Evolutionary conservation across 1,284 basidiomycete species (phyloP).

Genomic region (Cystobasidiaceae sp.): DNA sequence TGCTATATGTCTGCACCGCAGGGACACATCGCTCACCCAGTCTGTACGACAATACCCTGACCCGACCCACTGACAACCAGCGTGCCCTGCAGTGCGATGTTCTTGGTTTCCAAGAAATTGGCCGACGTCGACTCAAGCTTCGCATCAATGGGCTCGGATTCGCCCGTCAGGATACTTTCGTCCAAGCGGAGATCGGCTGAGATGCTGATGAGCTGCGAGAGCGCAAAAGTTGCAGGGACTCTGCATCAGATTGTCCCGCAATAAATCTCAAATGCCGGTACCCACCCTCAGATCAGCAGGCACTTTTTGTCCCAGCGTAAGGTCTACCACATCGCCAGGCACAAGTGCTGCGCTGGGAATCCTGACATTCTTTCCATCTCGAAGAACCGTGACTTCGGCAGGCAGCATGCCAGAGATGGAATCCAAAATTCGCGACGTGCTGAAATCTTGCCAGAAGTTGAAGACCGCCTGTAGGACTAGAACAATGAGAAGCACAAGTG

Average conservation of each 20-base stretch:
- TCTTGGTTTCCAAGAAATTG: slow-evolving; percentile 58
- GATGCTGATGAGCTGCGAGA: slow-evolving; percentile 48
- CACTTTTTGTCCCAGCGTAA: slow-evolving; percentile 49
- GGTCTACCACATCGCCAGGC: slow-evolving; percentile 47
- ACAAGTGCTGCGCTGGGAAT: slow-evolving; percentile 47
- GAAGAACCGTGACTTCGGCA: slow-evolving; percentile 47
- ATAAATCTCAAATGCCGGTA: too few species aligned
- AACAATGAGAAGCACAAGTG: slow-evolving; percentile 51
- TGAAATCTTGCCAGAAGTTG: slow-evolving; percentile 53
- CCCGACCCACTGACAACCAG: slow-evolving; percentile 59
- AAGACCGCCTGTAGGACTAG: slow-evolving; percentile 51
- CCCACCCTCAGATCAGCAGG: slow-evolving; percentile 53
- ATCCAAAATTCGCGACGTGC: slow-evolving; percentile 49
- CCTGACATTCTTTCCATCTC: slow-evolving; percentile 46
- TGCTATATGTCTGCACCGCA: slow-evolving; percentile 4
- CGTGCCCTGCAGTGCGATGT: slow-evolving; percentile 62
- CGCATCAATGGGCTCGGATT: slow-evolving; percentile 55
- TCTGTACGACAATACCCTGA: slow-evolving; percentile 47
- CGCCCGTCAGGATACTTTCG: slow-evolving; percentile 61
- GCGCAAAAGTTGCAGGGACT: background rate
- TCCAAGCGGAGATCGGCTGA: slow-evolving; percentile 58
- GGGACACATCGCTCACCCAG: slow-evolving; percentile 9
- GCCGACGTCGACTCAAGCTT: slow-evolving; percentile 54
- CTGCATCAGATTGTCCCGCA: too few species aligned
- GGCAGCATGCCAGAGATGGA: slow-evolving; percentile 52